Evolutionary conservation across 2,329 filamentous ascomycete species (phyloP).

Genomic region (Coccinonectria pachysandricola): DNA sequence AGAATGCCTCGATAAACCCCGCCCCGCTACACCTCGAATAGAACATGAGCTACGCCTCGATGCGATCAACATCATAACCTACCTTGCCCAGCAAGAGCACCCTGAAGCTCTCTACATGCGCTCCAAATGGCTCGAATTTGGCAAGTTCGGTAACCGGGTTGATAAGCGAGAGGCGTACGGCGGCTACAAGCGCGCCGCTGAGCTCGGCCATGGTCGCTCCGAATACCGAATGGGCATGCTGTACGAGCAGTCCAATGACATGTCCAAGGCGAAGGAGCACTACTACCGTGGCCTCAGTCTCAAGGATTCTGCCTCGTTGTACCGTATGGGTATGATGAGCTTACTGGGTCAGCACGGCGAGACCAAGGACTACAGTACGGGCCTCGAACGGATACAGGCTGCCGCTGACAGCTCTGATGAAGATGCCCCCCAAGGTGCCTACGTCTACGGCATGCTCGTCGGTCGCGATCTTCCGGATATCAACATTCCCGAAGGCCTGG

Average conservation of each 20-base stretch:
- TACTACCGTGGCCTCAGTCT: slow-evolving; percentile 73
- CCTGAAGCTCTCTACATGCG: slow-evolving; percentile 90
- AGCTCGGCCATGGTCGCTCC: slow-evolving; percentile 75
- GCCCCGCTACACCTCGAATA: slow-evolving; percentile 70
- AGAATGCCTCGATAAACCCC: slow-evolving; percentile 39
- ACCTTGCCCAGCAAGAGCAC: slow-evolving; percentile 83
- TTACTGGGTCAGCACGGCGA: slow-evolving; percentile 89
- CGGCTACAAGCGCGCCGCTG: slow-evolving; percentile 76
- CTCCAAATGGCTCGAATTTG: slow-evolving; percentile 96
- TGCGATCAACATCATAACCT: slow-evolving; percentile 83
- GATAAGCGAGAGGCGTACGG: slow-evolving; percentile 93
- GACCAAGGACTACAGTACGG: slow-evolving; percentile 65
- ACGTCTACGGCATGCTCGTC: slow-evolving; percentile 90
- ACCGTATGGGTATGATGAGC: slow-evolving; percentile 95
- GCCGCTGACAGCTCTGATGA: slow-evolving; percentile 86
- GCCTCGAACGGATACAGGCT: slow-evolving; percentile 70
- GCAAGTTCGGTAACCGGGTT: slow-evolving; percentile 79
- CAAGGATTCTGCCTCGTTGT: slow-evolving; percentile 76
- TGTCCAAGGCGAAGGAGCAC: slow-evolving; percentile 80
- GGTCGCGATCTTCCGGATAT: slow-evolving; percentile 88
- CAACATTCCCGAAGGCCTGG: slow-evolving; percentile 56
- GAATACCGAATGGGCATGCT: slow-evolving; percentile 98
- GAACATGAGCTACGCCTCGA: slow-evolving; percentile 84
- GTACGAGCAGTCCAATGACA: slow-evolving; percentile 90
- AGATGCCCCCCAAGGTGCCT: slow-evolving; percentile 92